Percentiles rank a stretch among this genome's conserved stretches.
Evolutionary conservation across 192 early-diverging fungal species (phyloP).

Genomic region (Mortierella antarctica): DNA sequence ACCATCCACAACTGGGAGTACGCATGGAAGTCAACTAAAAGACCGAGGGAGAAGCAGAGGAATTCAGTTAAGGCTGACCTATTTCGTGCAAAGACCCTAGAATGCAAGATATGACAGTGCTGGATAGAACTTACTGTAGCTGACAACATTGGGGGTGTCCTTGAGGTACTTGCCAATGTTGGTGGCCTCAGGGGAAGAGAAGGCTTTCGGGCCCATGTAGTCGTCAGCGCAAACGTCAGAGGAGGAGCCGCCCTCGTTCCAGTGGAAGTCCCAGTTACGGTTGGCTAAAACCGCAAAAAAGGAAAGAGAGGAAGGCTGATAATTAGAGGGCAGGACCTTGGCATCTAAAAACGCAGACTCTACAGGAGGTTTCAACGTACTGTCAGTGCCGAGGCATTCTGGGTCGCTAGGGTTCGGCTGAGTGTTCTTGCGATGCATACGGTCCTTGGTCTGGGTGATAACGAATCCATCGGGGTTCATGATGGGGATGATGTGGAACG

Average conservation of each 20-base stretch:
- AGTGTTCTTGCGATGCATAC: slow-evolving; percentile 59
- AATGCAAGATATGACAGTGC: background rate
- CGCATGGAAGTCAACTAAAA: slow-evolving; percentile 57
- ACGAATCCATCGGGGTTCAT: slow-evolving; percentile 72
- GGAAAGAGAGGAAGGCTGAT: background rate
- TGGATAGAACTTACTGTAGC: slow-evolving; percentile 31
- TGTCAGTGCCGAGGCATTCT: slow-evolving; percentile 49
- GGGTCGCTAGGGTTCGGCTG: slow-evolving; percentile 42
- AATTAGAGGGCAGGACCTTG: background rate
- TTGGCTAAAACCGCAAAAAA: slow-evolving; percentile 41
- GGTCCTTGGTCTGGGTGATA: slow-evolving; percentile 58
- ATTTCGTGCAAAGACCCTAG: background rate
- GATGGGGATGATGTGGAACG: slow-evolving; percentile 66
- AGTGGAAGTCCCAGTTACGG: slow-evolving; percentile 61
- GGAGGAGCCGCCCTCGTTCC: slow-evolving; percentile 59
- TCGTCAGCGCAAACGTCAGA: slow-evolving; percentile 58
- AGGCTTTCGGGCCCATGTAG: slow-evolving; percentile 53
- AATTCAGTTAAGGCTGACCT: background rate
- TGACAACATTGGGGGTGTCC: slow-evolving; percentile 40
- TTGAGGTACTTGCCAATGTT: slow-evolving; percentile 59
- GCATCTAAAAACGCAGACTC: background rate
- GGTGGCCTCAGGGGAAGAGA: slow-evolving; percentile 55
- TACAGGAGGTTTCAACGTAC: background rate
- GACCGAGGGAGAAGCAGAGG: background rate
- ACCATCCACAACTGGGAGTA: slow-evolving; percentile 62